Evolutionary conservation across 2,329 filamentous ascomycete species (phyloP), one percentile per base, ranked within the genome.

Genomic region (Nemania sp.): DNA sequence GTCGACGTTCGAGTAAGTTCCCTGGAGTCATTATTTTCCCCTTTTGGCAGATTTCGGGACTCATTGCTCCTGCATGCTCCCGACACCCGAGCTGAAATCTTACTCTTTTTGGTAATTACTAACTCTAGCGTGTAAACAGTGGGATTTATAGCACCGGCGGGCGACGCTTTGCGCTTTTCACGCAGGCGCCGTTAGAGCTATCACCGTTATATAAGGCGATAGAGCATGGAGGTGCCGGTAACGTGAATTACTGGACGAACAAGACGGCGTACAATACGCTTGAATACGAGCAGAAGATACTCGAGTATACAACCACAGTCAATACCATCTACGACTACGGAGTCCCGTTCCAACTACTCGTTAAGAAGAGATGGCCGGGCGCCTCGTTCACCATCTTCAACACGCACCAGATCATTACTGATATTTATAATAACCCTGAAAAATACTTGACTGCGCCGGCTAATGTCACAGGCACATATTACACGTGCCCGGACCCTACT

Each of bases 131-230:
- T n/a, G n/a, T n/a, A n/a, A n/a, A n/a, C n/a, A n/a, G n/a, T 70
- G 77, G 77, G 5, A 80, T 95, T 0, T 92, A 94, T 79, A 79
- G 82, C 35, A 84, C 86, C 47, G 92, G 92, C 4, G 92, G 84
- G 0, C 84, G 92, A 13, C 88, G 88, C 67, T 93, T 94, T 70
- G 89, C 94, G 1, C 81, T 95, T 18, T 83, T 93, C 80, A 93
- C 93, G 75, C 79, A 86, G 15, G 87, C 86, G 0, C 92, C 92
- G 0, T 81, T 94, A 53, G 83, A 94, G 56, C 79, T 90, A n/a
- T 81, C 87, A 1, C 92, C 92, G 0, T 79, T 90, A 64, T 95
- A 94, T 76, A 87, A 87, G 0, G 73, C 81, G 35, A 78, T 79
- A 2, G 81, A 81, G 49, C 73, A 77, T 27, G 84, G 84, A 32